Evolutionary conservation across 805 yeast species (phyloP).

Genomic region (Metschnikowia matae): DNA sequence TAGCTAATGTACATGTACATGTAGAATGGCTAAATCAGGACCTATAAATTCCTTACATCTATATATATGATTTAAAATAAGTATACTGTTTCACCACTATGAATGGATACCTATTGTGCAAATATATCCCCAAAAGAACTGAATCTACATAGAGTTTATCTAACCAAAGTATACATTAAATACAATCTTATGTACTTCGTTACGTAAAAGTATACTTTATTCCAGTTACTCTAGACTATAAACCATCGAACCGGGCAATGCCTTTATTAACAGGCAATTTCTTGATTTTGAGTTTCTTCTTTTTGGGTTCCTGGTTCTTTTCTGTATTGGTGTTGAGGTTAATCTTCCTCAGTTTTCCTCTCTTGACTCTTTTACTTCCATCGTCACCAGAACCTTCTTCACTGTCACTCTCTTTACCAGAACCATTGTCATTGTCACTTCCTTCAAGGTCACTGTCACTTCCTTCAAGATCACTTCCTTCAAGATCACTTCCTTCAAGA

Average conservation of each 20-base stretch:
- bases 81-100: too few species aligned
- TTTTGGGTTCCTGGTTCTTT: slow-evolving; percentile 19
- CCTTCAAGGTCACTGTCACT: not conserved
- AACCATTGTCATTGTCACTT: not conserved
- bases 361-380: too few species aligned
- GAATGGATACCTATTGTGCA: too few species aligned
- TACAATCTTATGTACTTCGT: too few species aligned
- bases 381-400: not conserved
- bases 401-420: not conserved
- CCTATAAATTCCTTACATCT: too few species aligned
- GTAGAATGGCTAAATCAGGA: too few species aligned
- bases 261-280: slow-evolving; percentile 22
- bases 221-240: not conserved
- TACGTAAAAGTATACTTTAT: too few species aligned
- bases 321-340: not conserved
- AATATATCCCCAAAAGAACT: too few species aligned
- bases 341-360: not conserved
- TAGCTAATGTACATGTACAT: too few species aligned
- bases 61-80: too few species aligned
- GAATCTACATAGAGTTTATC: too few species aligned
- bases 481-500: not conserved
- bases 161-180: too few species aligned
- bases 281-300: slow-evolving; percentile 31
- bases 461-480: not conserved
- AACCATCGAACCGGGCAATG: slow-evolving; percentile 48